Percentiles rank a stretch among this genome's conserved stretches.
These are phyloP conservation scores for Geotrichum bryndzae DNA, from an alignment of 1,139 yeast genomes.

Conservation along the genomic window DNA sequence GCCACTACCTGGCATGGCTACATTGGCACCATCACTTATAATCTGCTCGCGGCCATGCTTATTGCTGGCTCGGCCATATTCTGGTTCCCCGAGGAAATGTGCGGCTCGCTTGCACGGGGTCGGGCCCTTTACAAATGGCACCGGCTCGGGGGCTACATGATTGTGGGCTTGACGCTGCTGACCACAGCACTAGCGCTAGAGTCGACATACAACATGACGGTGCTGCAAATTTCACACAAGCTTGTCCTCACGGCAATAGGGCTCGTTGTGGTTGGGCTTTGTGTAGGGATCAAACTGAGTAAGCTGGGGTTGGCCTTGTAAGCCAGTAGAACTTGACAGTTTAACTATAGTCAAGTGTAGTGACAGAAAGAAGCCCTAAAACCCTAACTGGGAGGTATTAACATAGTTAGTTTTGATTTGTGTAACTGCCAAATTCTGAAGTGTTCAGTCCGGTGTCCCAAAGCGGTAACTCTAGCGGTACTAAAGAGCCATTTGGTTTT, in stretches of 20 bases:
- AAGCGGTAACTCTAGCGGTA: not conserved
- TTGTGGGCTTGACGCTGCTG: slow-evolving; percentile 20
- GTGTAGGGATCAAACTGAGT: slow-evolving; percentile 1
- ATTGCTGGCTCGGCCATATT: slow-evolving; percentile 27
- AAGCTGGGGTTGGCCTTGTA: slow-evolving; percentile 3
- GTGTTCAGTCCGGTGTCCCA: not conserved
- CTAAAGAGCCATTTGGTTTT: no score
- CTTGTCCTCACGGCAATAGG: slow-evolving; percentile 20
- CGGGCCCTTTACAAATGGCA: slow-evolving; percentile 32
- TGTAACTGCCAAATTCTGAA: not conserved
- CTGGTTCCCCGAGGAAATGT: slow-evolving; percentile 27
- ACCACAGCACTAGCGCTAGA: slow-evolving; percentile 28
- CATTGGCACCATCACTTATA: slow-evolving; percentile 28
- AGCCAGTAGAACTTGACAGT: not conserved
- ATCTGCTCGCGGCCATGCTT: slow-evolving; percentile 20
- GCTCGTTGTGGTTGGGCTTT: slow-evolving; percentile 4
- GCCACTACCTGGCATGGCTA: slow-evolving; percentile 31
- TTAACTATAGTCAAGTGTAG: no score
- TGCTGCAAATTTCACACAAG: slow-evolving; percentile 23
- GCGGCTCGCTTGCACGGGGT: slow-evolving; percentile 29
- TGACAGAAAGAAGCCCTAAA: slow-evolving; percentile 4
- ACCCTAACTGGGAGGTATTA: not conserved
- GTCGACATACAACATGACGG: slow-evolving; percentile 27
- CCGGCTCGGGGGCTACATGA: slow-evolving; percentile 29
- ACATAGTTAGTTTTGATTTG: not conserved